phyloP scores from a whole-genome alignment of 139 green algal species.

The Zygnema circumcarinatum region DNA sequence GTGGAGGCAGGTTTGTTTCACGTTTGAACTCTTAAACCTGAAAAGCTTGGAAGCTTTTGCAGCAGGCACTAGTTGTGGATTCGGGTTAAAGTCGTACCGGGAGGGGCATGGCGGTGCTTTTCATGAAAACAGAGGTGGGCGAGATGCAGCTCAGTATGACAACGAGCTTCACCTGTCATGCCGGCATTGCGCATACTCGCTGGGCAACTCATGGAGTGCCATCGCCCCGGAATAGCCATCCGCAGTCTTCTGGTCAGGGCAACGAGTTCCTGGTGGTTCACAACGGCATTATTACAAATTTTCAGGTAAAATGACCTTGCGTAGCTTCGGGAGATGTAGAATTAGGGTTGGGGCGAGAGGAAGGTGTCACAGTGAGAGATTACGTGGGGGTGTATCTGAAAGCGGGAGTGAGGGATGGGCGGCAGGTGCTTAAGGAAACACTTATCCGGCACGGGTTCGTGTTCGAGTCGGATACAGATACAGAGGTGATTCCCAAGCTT shows the following conservation, averaged over 20 bases:
- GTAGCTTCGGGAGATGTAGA: too few relatives aligned
- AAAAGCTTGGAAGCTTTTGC: neutral
- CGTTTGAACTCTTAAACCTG: neutral
- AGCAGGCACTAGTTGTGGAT: neutral
- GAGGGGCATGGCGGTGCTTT: too few relatives aligned
- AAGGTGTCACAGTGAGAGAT: neutral
- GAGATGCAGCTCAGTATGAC: conserved; percentile 20
- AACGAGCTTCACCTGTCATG: conserved; percentile 47
- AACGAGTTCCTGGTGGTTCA: conserved; percentile 96
- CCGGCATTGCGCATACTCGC: conserved; percentile 92
- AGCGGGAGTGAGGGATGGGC: neutral
- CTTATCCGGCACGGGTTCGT: conserved; percentile 75
- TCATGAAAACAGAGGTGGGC: conserved; percentile 26
- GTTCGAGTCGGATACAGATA: conserved; percentile 97
- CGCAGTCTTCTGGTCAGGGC: conserved; percentile 72
- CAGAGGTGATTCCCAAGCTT: conserved; percentile 99
- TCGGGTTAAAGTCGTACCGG: too few relatives aligned
- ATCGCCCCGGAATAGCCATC: conserved; percentile 87
- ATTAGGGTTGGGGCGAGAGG: too few relatives aligned
- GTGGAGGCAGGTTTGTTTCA: conserved; percentile 43
- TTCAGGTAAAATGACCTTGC: conserved; percentile 70
- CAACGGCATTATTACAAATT: conserved; percentile 99
- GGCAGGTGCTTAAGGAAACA: conserved; percentile 54
- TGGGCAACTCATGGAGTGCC: conserved; percentile 96
- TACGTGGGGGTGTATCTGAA: neutral